phyloP scores from a whole-genome alignment of 2,329 filamentous ascomycete species.

The Orbilia ellipsospora region DNA sequence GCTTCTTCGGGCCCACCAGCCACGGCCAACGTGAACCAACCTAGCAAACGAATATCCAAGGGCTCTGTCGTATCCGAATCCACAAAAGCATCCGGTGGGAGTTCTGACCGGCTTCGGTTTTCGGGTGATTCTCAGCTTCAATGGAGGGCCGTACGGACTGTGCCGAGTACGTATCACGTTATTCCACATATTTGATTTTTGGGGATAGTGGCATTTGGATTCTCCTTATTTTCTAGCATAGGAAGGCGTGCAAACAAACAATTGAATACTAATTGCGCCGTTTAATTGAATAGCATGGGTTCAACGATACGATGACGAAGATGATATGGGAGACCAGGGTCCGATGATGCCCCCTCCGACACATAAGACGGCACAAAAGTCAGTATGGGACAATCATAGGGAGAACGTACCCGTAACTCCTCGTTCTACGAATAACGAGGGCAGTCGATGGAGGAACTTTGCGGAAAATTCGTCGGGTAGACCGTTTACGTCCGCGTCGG shows the following conservation, averaged over 20 bases:
- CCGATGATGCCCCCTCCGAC: slow-evolving; percentile 56
- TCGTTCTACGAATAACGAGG: slow-evolving; percentile 55
- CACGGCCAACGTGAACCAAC: slow-evolving; percentile 28
- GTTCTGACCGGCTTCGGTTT: slow-evolving; percentile 46
- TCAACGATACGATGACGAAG: slow-evolving; percentile 58
- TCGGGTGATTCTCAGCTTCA: slow-evolving; percentile 55
- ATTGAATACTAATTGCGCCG: neutral
- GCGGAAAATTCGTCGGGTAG: slow-evolving; percentile 58
- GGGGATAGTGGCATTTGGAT: neutral
- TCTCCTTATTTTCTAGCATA: neutral
- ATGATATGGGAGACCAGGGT: slow-evolving; percentile 54
- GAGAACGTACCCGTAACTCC: slow-evolving; percentile 59
- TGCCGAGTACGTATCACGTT: slow-evolving; percentile 58
- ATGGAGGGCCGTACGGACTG: slow-evolving; percentile 59
- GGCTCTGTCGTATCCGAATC: slow-evolving; percentile 46
- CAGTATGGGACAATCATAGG: slow-evolving; percentile 58
- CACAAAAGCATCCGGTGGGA: slow-evolving; percentile 37
- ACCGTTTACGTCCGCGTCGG: slow-evolving; percentile 58
- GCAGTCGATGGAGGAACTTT: slow-evolving; percentile 59
- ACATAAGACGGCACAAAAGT: slow-evolving; percentile 56
- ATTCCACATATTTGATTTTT: slow-evolving; percentile 2
- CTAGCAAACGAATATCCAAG: slow-evolving; percentile 39
- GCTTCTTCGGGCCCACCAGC: slow-evolving; percentile 37
- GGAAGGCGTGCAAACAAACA: too few relatives aligned
- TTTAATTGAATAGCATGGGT: slow-evolving; percentile 58